These are phyloP conservation scores for Curvularia sp. DNA, from an alignment of 2,329 filamentous ascomycete species.

Conservation along the genomic window DNA sequence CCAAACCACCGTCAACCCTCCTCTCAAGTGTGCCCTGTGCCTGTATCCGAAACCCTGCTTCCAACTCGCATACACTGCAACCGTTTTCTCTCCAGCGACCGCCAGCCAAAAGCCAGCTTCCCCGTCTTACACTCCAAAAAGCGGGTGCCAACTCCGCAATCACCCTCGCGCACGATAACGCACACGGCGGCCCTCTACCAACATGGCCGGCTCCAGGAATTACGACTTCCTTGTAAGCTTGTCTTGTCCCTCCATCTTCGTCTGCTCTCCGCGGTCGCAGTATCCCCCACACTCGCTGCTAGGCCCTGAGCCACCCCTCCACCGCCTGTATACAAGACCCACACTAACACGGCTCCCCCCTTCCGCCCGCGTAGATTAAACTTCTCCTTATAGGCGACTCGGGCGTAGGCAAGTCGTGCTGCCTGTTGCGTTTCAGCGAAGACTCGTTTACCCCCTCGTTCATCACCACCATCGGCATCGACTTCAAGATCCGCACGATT, in stretches of 20 bases:
- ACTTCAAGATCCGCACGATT: constrained; percentile 99
- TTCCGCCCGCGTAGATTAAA: constrained; percentile 74
- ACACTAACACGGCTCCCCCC: constrained; percentile 17
- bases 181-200: constrained; percentile 29
- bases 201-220: constrained; percentile 96
- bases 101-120: constrained; percentile 14
- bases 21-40: constrained; percentile 7
- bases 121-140: constrained; percentile 20
- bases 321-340: constrained; percentile 14
- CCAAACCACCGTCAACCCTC: constrained; percentile 6
- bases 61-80: constrained; percentile 4
- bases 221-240: constrained; percentile 94
- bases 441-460: constrained; percentile 97
- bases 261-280: constrained; percentile 17
- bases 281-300: constrained; percentile 9
- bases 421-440: constrained; percentile 93
- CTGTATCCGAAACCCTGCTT: neutral
- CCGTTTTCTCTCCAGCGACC: constrained; percentile 1
- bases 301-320: constrained; percentile 17
- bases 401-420: constrained; percentile 96
- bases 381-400: constrained; percentile 96
- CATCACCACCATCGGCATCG: constrained; percentile 99
- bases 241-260: constrained; percentile 6
- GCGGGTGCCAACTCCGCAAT: constrained; percentile 37
- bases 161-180: constrained; percentile 25